Percentiles rank a stretch among this genome's conserved stretches.
Evolutionary conservation across 2,329 filamentous ascomycete species (phyloP).

Genomic region (Xylariales sp.): DNA sequence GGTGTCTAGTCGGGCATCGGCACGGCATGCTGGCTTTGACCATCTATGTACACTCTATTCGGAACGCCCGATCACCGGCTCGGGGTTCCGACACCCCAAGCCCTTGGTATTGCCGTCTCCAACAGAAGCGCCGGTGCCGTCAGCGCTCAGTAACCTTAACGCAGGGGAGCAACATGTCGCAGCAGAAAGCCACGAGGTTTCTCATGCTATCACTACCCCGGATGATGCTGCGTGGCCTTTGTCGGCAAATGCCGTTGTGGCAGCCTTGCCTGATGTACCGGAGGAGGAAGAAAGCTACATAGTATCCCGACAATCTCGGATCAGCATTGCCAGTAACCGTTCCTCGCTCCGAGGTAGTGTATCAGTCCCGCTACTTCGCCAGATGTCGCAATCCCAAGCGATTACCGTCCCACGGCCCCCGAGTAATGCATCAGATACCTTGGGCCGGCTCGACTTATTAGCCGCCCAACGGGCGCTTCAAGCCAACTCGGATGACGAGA

Average conservation of each 20-base stretch:
- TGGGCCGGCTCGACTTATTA: conserved; percentile 40
- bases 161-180: neutral
- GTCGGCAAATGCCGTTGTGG: conserved; percentile 27
- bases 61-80: conserved; percentile 5
- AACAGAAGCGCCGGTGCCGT: conserved; percentile 20
- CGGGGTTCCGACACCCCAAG: conserved; percentile 7
- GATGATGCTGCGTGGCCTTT: conserved; percentile 42
- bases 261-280: conserved; percentile 52
- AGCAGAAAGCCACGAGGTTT: conserved; percentile 15
- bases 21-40: conserved; percentile 17
- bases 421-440: conserved; percentile 49
- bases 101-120: conserved; percentile 13
- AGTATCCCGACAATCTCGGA: conserved; percentile 32
- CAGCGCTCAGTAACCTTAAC: conserved; percentile 10
- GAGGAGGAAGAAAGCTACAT: conserved; percentile 55
- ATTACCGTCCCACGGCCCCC: conserved; percentile 24
- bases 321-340: conserved; percentile 41
- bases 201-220: conserved; percentile 39
- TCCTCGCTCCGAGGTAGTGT: conserved; percentile 51
- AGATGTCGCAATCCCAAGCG: conserved; percentile 32
- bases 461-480: conserved; percentile 30
- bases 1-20: conserved; percentile 49
- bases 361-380: conserved; percentile 51
- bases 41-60: neutral
- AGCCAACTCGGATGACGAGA: conserved; percentile 18